Evolutionary conservation across 2,329 filamentous ascomycete species (phyloP), one percentile per base, ranked within the genome.

Genomic region (Aureobasidium sp.): DNA sequence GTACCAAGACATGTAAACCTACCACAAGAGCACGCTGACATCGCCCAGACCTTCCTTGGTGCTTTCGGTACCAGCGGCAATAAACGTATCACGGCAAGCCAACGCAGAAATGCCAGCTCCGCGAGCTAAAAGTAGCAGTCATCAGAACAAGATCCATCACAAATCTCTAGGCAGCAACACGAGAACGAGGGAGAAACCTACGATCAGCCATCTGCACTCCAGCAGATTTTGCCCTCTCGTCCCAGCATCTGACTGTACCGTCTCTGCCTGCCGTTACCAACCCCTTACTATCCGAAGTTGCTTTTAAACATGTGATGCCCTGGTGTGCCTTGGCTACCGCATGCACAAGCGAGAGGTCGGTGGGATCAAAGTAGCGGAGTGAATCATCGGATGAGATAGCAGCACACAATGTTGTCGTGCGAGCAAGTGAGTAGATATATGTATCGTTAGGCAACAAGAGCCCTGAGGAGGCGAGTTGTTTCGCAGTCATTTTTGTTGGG

Each of bases 51-150:
- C 72, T 61, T 74, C 72, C 45, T 72, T 72, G 2, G 67, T 66
- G 62, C 69, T 72, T 69, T 93, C 90, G 1, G 89, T 91, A 34
- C 90, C 90, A 8, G 86, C 84, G 25, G 86, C 88, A n/a, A 93
- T 76, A 3, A 84, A 79, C 66, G 85, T 82, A 13, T 80, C 73
- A 52, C 80, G 82, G 65, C 85, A 80, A 1, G 87, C 86, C 52
- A 93, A 75, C 15, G 88, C 86, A 13, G 87, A 77, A 16, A 93
- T 79, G 11, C 85, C 75, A 5, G 78, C 75, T 42, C 77, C 74
- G 63, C 76, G 45, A 41, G 61, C 61, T 63, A 39, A 11, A 47
- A 25, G 5, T 1, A 58, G 2, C 21, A 50, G 29, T 41, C 29
- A 50, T 41, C 32, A 21, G 42, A 34, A 50, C 41, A 10, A 32